phyloP scores from a whole-genome alignment of 2,329 filamentous ascomycete genomes.

The Aspergillus fumigatus region DNA sequence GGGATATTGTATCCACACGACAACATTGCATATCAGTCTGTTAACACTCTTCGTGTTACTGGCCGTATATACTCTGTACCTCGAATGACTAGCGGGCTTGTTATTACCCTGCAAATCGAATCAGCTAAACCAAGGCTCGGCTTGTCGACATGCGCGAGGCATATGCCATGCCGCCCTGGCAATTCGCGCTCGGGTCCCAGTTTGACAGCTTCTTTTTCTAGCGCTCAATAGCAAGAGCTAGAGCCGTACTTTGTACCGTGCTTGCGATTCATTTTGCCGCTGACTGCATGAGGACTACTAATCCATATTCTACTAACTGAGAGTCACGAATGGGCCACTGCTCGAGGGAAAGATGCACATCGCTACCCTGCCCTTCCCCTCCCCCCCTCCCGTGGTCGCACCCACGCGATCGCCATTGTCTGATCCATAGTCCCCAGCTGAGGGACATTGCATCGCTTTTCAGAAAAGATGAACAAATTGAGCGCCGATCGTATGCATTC shows the following conservation, averaged over 20 bases:
- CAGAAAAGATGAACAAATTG: neutral
- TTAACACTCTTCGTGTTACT: neutral
- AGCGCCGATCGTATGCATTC: neutral
- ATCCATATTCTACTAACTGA: no score
- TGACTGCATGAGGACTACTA: neutral
- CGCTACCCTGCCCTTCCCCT: no score
- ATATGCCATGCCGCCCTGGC: neutral
- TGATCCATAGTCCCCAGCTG: neutral
- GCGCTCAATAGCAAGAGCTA: neutral
- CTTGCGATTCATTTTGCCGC: neutral
- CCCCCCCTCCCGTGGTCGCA: neutral
- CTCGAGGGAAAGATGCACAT: no score
- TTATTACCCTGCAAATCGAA: neutral
- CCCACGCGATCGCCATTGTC: neutral
- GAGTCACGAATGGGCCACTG: neutral
- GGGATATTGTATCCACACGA: neutral
- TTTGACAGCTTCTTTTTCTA: neutral
- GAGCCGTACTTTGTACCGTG: neutral
- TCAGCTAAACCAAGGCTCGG: neutral
- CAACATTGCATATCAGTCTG: neutral
- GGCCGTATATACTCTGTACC: no score
- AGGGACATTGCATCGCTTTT: neutral
- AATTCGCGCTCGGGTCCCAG: neutral
- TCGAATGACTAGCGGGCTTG: neutral
- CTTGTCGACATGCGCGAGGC: neutral